Percentiles rank a stretch among this genome's conserved stretches.
These are phyloP conservation scores for Colletotrichum acutatum DNA, from an alignment of 2,329 filamentous ascomycete genomes.

Conservation along the genomic window DNA sequence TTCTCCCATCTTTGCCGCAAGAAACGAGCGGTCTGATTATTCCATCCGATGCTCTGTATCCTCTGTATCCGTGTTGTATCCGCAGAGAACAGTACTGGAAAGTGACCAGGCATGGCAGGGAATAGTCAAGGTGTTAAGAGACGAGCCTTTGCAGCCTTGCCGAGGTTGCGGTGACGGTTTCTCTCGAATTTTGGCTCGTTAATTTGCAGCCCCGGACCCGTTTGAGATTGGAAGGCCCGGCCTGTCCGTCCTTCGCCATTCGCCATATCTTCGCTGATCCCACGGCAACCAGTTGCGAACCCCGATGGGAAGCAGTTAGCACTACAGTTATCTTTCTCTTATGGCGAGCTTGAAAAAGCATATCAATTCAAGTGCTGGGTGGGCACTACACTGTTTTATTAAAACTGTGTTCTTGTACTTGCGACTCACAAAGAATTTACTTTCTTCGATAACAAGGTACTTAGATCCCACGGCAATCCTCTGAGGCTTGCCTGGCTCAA, in stretches of 20 bases:
- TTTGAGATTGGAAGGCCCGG: conserved; percentile 20
- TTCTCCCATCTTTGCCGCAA: not conserved
- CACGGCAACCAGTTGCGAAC: too few species aligned
- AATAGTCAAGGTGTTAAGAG: not conserved
- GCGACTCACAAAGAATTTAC: too few species aligned
- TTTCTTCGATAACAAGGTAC: too few species aligned
- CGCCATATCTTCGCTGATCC: conserved; percentile 12
- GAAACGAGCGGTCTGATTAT: not conserved
- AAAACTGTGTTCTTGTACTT: too few species aligned
- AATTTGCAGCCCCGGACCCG: conserved; percentile 19
- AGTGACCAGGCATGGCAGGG: not conserved
- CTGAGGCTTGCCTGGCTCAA: not conserved
- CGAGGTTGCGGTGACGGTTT: not conserved
- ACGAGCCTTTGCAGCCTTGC: not conserved
- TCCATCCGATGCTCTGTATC: not conserved
- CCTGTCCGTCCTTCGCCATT: conserved; percentile 16
- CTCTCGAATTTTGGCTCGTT: not conserved
- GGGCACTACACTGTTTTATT: too few species aligned
- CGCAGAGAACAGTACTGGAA: not conserved
- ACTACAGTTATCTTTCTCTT: too few species aligned
- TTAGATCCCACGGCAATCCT: conserved; percentile 8
- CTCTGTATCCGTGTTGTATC: not conserved
- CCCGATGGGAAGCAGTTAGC: too few species aligned
- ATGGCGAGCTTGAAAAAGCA: too few species aligned
- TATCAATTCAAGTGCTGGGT: too few species aligned